phyloP scores from a whole-genome alignment of 805 yeast genomes.

The Monosporozyma unispora region DNA sequence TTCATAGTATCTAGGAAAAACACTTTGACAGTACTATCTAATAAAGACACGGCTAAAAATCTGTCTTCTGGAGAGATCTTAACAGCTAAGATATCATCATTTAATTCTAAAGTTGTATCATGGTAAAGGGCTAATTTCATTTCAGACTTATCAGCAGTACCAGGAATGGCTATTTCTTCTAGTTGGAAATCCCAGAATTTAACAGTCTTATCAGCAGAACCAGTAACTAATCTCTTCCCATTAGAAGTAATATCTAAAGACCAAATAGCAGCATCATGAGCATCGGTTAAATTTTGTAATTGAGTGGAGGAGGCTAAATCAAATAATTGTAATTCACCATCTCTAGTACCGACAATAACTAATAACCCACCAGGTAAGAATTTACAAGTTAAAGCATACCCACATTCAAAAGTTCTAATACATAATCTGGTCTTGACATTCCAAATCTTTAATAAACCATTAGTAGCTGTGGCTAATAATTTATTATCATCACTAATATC shows the following conservation, averaged over 20 bases:
- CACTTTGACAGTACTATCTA: slow-evolving; percentile 93
- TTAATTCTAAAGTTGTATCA: slow-evolving; percentile 71
- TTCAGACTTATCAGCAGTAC: slow-evolving; percentile 42
- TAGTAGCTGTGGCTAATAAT: slow-evolving; percentile 80
- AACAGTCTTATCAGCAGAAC: slow-evolving; percentile 85
- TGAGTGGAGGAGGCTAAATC: slow-evolving; percentile 79
- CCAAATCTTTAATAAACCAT: slow-evolving; percentile 86
- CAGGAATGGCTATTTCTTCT: slow-evolving; percentile 60
- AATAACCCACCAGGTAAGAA: slow-evolving; percentile 89
- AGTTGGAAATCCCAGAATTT: slow-evolving; percentile 83
- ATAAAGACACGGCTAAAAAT: slow-evolving; percentile 69
- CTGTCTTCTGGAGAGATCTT: slow-evolving; percentile 72
- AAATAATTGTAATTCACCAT: slow-evolving; percentile 74
- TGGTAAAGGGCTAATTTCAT: slow-evolving; percentile 57
- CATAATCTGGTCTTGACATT: slow-evolving; percentile 65
- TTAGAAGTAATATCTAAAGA: slow-evolving; percentile 78
- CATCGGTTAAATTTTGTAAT: slow-evolving; percentile 59
- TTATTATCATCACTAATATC: slow-evolving; percentile 76
- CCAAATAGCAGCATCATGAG: slow-evolving; percentile 84
- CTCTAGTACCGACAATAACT: slow-evolving; percentile 79
- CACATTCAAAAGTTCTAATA: slow-evolving; percentile 79
- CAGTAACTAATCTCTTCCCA: slow-evolving; percentile 79
- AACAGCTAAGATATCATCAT: slow-evolving; percentile 77
- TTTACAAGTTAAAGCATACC: slow-evolving; percentile 70
- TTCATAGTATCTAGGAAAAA: slow-evolving; percentile 81